Percentiles rank a stretch among this genome's conserved stretches.
Evolutionary conservation across 164 flowering plant species (phyloP).

Genomic region (Annona cherimola): DNA sequence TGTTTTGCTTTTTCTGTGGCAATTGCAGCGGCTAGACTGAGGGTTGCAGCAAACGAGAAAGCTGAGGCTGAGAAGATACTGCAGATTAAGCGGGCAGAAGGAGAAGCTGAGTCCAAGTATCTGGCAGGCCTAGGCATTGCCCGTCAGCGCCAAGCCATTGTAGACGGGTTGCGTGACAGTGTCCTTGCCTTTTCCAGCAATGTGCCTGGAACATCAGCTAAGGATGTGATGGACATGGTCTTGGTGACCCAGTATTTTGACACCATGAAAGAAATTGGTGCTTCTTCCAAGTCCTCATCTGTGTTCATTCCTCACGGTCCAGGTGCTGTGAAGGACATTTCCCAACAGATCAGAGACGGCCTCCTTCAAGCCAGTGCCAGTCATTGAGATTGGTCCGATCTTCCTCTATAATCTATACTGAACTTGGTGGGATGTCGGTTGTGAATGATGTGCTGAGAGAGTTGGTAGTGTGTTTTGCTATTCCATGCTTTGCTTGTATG

Average conservation of each 20-base stretch:
- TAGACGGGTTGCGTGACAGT: slow-evolving; percentile 78
- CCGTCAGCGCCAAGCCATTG: slow-evolving; percentile 68
- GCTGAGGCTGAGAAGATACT: slow-evolving; percentile 84
- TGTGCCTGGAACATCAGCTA: slow-evolving; percentile 71
- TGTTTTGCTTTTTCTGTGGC: not conserved
- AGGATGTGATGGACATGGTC: slow-evolving; percentile 75
- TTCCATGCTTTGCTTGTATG: too few species aligned
- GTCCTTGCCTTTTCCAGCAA: slow-evolving; percentile 62
- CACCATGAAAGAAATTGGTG: slow-evolving; percentile 78
- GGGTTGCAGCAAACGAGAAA: slow-evolving; percentile 73
- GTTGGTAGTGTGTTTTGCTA: too few species aligned
- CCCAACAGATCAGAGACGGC: slow-evolving; percentile 61
- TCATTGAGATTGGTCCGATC: not conserved
- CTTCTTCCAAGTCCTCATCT: slow-evolving; percentile 59
- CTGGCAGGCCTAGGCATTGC: slow-evolving; percentile 76
- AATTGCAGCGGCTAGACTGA: slow-evolving; percentile 59
- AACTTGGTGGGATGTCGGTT: too few species aligned
- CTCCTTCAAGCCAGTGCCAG: slow-evolving; percentile 40
- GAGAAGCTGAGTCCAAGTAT: slow-evolving; percentile 79
- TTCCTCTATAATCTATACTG: too few species aligned
- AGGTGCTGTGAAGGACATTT: slow-evolving; percentile 62
- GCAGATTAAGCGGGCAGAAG: slow-evolving; percentile 80
- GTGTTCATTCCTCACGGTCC: slow-evolving; percentile 81
- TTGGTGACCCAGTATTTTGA: slow-evolving; percentile 67
- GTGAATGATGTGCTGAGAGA: too few species aligned